Conservation (phyloP, 345 rosid genomes). For the Gossypium stocksii region DNA sequence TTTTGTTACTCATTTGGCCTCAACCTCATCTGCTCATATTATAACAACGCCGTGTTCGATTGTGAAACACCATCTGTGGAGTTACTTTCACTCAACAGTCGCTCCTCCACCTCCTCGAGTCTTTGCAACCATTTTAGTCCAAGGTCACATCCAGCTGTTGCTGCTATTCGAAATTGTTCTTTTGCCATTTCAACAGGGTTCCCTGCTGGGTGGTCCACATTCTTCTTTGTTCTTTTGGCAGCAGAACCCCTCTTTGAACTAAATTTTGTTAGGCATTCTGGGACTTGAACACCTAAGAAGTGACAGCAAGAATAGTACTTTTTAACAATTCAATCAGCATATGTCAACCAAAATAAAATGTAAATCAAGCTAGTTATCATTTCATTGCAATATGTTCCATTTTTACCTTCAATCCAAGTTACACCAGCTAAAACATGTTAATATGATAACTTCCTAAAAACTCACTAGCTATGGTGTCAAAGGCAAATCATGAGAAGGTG, state of each 20-base stretch:
- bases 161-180: conserved; percentile 71
- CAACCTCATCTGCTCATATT: conserved; percentile 1
- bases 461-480: not conserved
- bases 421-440: not conserved
- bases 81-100: conserved; percentile 26
- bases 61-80: not conserved
- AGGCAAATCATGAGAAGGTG: not conserved
- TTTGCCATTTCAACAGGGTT: conserved; percentile 63
- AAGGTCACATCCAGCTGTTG: conserved; percentile 66
- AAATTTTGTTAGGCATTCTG: conserved; percentile 48
- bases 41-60: not conserved
- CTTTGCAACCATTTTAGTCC: conserved; percentile 77
- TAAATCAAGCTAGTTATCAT: not conserved
- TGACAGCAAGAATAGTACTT: not conserved
- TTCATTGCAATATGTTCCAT: not conserved
- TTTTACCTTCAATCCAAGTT: not conserved
- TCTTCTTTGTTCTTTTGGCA: conserved; percentile 38
- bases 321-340: not conserved
- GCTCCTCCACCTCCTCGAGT: conserved; percentile 77
- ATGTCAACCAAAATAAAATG: not conserved
- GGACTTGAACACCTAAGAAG: conserved; percentile 66
- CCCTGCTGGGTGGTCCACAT: conserved; percentile 16
- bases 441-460: not conserved
- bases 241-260: conserved; percentile 31
- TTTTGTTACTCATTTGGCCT: not conserved